Evolutionary conservation across 225 moss, liverwort and hornwort genomes (phyloP), one percentile per base, ranked within the genome.

Genomic region (Sphagnum tenellum): DNA sequence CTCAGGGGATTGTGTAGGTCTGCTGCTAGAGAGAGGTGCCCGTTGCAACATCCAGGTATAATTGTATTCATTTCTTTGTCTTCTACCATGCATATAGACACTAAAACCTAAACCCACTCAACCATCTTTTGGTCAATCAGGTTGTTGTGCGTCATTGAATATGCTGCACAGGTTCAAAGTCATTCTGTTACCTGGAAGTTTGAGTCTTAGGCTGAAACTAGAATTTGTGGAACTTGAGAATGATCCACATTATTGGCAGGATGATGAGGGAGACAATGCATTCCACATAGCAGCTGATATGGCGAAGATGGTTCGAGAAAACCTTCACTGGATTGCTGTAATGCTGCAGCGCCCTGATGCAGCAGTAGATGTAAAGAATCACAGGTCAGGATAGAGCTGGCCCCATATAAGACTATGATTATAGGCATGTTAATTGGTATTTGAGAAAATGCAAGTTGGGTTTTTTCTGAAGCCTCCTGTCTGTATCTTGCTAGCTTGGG

Each of bases 221-320:
- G 13, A 46, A 62, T 46, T 3, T 29, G 46, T 44, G 29, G 29
- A 29, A 29, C 29, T 29, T 29, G 29, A 29, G 1, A 29, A 29
- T 29, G 29, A 29, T 29, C 29, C 29, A 46, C 9, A 48, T 56
- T 49, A 45, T 67, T 66, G 49, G 4, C 60, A 81, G 80, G 80
- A 81, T 61, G 80, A 81, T 68, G 80, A 76, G 45, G 80, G 80
- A 64, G 78, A 79, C 71, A 79, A 79, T 62, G 78, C 78, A 12
- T 79, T 79, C 55, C 78, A 79, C 55, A 79, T 79, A 50, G 78
- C 78, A 54, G 78, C 78, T 56, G 78, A 75, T 47, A 79, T 75
- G 75, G 78, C 78, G 45, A 79, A 79, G 65, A 79, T 79, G 78
- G 78, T 79, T 2, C 66, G 75, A 65, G 78, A 79, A 52, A 79